Base-by-base conservation (phyloP, 768 basidiomycete genomes). In the Boletus tylopilopsis region DNA sequence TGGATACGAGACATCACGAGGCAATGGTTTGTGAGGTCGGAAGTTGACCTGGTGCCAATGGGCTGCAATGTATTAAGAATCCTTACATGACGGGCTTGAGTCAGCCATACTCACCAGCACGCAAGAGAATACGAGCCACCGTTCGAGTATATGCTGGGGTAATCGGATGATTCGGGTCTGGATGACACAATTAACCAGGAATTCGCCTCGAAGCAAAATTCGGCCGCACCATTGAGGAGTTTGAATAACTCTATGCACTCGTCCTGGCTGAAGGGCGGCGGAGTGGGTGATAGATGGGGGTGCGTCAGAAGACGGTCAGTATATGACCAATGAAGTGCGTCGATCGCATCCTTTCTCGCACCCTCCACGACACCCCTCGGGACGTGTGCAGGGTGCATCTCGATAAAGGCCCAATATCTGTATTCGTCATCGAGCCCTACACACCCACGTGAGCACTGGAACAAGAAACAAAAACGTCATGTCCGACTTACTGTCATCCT, bases 371-470 rank as follows among this genome's bases (percentile, higher is more conserved):
- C 71, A 27, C n/a, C 58, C n/a, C 33, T 57, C 0, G 75, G 61
- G 8, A 74, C 70, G 63, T 92, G 90, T 0, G 85, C 86, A 0
- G 90, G 90, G 57, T 91, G 88, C 29, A 77, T 69, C 64, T 90
- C 85, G 68, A 92, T 76, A 61, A 84, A 92, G 6, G 80, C 71
- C 90, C 90, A 92, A 60, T 90, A 92, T 47, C 85, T 74, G 57
- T 85, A 88, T 60, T 89, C 86, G 59, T 82, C 75, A 47, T 90
- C 87, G 19, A 88, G 70, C 39, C 79, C 90, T 90, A 53, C 21
- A 12, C 16, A n/a, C 30, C 13, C 15, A 4, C 15, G 42, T 56
- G 15, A 53, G 44, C 7, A 34, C 22, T 23, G 15, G 43, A 16
- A 19, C 11, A 3, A 34, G 7, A 21, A 13, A 32, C 10, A 27